Percentiles rank a stretch among this genome's conserved stretches.
These are phyloP conservation scores for Astrocystis sublimbata DNA, from an alignment of 495 filamentous ascomycete genomes.

Conservation along the genomic window DNA sequence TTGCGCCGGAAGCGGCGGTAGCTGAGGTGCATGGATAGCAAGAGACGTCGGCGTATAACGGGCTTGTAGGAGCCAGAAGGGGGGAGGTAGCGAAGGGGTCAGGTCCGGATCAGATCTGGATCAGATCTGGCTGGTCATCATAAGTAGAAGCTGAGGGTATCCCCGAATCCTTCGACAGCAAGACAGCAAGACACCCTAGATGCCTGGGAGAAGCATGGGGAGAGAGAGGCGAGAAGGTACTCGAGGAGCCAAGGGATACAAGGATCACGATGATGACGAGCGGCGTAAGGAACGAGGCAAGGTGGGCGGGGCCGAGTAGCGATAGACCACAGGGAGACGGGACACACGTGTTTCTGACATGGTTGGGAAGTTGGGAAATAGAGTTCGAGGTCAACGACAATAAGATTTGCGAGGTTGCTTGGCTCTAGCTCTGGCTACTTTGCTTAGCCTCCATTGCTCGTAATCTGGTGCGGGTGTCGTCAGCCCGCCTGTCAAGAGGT, in stretches of 20 bases:
- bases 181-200: too few species aligned
- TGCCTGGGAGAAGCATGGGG: slow-evolving; percentile 6
- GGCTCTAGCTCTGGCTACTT: background rate
- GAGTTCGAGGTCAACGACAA: background rate
- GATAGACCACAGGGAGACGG: background rate
- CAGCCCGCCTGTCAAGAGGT: too few species aligned
- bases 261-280: slow-evolving; percentile 2
- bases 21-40: slow-evolving; percentile 34
- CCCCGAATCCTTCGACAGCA: slow-evolving; percentile 8
- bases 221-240: background rate
- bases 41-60: background rate
- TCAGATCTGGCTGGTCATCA: slow-evolving; percentile 13
- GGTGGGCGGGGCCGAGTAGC: background rate
- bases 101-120: background rate
- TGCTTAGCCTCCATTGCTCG: slow-evolving; percentile 4
- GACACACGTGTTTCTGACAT: background rate
- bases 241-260: slow-evolving; percentile 2
- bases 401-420: slow-evolving; percentile 16
- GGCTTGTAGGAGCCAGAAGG: background rate
- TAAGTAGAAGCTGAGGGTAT: background rate
- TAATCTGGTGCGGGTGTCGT: too few species aligned
- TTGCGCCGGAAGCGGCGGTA: slow-evolving; percentile 36
- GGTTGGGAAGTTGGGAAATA: background rate
- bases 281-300: background rate
- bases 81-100: background rate